These are phyloP conservation scores for Dunaliella primolecta DNA, from an alignment of 139 green algal genomes.

Conservation along the genomic window DNA sequence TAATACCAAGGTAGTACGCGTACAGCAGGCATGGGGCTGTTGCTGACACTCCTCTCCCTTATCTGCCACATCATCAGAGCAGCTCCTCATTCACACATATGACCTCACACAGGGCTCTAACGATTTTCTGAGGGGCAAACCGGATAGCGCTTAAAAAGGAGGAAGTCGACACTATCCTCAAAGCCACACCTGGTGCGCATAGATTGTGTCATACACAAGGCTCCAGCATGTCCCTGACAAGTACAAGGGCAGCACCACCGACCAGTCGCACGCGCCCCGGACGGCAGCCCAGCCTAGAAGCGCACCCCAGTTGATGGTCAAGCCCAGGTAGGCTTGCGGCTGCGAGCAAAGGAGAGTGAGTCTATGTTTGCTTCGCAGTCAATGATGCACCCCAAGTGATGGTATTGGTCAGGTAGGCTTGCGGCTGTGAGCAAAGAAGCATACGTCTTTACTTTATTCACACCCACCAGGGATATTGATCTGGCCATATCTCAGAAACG, in stretches of 20 bases:
- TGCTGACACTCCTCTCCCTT: no score
- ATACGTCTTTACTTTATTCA: no score
- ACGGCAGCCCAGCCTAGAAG: slow-evolving; percentile 90
- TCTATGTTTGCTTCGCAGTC: no score
- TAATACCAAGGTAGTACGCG: no score
- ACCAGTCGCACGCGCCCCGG: slow-evolving; percentile 64
- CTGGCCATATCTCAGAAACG: no score
- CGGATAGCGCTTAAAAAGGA: no score
- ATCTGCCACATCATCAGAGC: no score
- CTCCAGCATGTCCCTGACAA: slow-evolving; percentile 81
- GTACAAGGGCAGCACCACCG: slow-evolving; percentile 85
- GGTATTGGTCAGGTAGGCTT: slow-evolving; percentile 89
- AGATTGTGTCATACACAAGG: slow-evolving; percentile 98
- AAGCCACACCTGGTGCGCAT: slow-evolving; percentile 84
- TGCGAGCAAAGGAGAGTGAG: slow-evolving; percentile 30
- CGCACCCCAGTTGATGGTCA: slow-evolving; percentile 98
- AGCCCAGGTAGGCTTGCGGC: slow-evolving; percentile 86
- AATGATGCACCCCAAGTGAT: slow-evolving; percentile 93
- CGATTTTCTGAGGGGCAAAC: no score
- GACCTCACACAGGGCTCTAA: no score
- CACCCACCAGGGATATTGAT: slow-evolving; percentile 11
- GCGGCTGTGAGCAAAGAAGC: slow-evolving; percentile 55
- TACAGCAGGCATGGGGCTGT: no score
- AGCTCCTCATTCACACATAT: no score
- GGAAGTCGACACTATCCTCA: no score